Evolutionary conservation across 129 eudicot genomes (phyloP).

Genomic region (Lactuca saligna): DNA sequence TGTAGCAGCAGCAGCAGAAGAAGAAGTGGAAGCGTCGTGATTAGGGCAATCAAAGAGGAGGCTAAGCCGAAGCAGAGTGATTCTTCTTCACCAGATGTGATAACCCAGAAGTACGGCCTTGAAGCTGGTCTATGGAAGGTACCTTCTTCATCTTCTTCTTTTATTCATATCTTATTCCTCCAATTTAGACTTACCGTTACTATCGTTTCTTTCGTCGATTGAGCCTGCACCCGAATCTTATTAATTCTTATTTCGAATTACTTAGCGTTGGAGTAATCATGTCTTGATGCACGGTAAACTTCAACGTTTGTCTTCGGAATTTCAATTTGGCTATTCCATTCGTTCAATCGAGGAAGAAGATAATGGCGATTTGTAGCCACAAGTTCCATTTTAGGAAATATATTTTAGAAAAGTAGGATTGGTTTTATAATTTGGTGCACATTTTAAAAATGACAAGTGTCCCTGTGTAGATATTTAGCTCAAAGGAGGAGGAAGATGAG

Average conservation of each 20-base stretch:
- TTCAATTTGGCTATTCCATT: too few relatives aligned
- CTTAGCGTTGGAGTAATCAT: neutral
- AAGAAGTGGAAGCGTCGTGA: constrained; percentile 17
- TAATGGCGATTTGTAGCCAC: neutral
- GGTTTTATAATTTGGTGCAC: neutral
- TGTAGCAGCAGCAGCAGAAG: neutral
- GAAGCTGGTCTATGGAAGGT: constrained; percentile 99
- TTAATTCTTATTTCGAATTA: neutral
- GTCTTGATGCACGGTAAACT: too few relatives aligned
- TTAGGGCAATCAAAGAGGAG: constrained; percentile 75
- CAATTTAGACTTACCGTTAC: neutral
- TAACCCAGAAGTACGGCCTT: constrained; percentile 81
- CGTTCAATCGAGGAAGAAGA: too few relatives aligned
- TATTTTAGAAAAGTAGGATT: too few relatives aligned
- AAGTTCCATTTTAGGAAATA: neutral
- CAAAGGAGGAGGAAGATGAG: constrained; percentile 47
- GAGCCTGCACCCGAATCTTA: neutral
- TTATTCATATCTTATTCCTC: neutral
- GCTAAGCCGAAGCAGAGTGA: constrained; percentile 33
- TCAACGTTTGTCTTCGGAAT: neutral
- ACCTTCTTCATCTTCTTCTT: neutral
- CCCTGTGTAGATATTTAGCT: constrained; percentile 69
- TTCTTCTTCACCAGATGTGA: constrained; percentile 61
- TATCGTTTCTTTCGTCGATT: neutral
- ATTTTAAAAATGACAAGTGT: neutral